These are phyloP conservation scores for Suillus brevipes DNA, from an alignment of 768 basidiomycete species.

Conservation along the genomic window DNA sequence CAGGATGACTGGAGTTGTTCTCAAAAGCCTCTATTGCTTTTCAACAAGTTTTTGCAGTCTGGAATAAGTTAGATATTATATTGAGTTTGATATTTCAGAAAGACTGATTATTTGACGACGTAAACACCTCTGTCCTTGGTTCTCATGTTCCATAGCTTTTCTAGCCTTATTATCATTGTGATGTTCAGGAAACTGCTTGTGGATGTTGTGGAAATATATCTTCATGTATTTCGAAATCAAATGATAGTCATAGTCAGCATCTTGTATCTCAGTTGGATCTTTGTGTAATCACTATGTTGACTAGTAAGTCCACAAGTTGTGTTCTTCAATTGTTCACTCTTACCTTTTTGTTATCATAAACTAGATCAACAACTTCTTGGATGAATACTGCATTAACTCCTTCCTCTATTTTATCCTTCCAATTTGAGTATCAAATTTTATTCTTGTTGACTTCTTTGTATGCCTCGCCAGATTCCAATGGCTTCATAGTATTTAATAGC, in stretches of 20 bases:
- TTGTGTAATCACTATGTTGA: background rate
- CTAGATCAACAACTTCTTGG: background rate
- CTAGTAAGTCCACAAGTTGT: background rate
- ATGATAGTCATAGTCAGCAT: background rate
- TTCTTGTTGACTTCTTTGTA: background rate
- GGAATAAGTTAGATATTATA: background rate
- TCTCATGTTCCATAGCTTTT: background rate
- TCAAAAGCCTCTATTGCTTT: background rate
- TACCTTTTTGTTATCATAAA: constrained; percentile 6
- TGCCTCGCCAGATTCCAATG: background rate
- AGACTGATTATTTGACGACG: background rate
- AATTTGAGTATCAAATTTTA: background rate
- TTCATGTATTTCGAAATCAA: background rate
- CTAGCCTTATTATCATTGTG: background rate
- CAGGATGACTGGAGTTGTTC: background rate
- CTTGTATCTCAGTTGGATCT: background rate
- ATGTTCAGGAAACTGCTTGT: background rate
- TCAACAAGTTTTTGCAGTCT: background rate
- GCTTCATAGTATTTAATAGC: no score
- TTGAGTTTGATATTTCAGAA: background rate
- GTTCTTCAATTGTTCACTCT: background rate
- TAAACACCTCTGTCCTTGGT: background rate
- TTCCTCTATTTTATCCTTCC: background rate
- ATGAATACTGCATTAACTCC: background rate
- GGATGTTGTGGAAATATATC: background rate